Base-by-base conservation (phyloP, 805 yeast species). In the Candida incommunis region DNA sequence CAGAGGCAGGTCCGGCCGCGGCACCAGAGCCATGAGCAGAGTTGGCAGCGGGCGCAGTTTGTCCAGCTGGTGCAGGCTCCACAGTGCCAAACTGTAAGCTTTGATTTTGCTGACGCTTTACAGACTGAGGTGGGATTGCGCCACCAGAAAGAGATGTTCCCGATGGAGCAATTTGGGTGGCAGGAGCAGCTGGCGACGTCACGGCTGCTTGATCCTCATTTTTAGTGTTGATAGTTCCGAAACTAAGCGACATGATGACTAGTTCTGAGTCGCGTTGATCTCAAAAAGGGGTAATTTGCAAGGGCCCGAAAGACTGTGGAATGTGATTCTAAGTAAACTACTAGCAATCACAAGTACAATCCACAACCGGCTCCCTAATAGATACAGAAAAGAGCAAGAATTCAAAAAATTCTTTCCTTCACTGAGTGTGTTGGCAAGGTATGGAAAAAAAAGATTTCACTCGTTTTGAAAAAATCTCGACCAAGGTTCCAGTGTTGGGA, bases 391-490 rank as follows among this genome's bases (percentile, higher is more conserved):
- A 31, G 37, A 31, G n/a, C n/a, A n/a, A n/a, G n/a, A n/a, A n/a
- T n/a, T n/a, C n/a, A n/a, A n/a, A n/a, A n/a, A n/a, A n/a, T n/a
- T 11, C 9, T 5, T 18, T 31, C n/a, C 37, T 31, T 31, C 18
- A 11, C 37, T n/a, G 18, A 31, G 37, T 31, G 20, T 31, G 37
- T 31, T 31, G 37, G 37, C 37, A 31, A 31, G 37, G 37, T 7
- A 31, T 11, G n/a, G n/a, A 31, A 31, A 31, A 9, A 11, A 7
- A 7, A 25, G 27, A 13, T 13, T 13, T 25, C 27, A 9, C 27
- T 7, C 7, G 27, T 25, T 25, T 25, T 13, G 7, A 9, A 13
- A 25, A 13, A 9, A 13, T 7, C 11, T 7, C 11, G 7, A 13
- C 11, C 13, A 9, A 13, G 27, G 27, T 9, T 7, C 13, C 27